Conservation (phyloP, 2,329 filamentous ascomycete genomes). For the Aquanectria penicillioides region DNA sequence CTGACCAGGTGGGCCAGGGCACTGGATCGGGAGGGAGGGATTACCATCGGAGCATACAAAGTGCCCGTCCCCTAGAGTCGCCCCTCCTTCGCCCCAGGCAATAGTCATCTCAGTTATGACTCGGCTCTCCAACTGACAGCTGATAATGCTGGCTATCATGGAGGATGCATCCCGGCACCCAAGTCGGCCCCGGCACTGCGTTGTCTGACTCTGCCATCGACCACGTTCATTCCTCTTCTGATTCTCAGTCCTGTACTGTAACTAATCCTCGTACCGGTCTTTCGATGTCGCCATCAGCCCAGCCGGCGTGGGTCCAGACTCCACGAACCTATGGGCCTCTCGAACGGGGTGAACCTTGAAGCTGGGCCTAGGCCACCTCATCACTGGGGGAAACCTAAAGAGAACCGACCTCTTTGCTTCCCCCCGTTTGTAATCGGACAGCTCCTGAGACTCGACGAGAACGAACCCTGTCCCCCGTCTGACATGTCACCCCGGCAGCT, state of each 20-base stretch:
- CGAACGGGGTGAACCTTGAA: constrained; percentile 30
- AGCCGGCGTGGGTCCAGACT: constrained; percentile 24
- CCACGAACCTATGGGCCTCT: constrained; percentile 22
- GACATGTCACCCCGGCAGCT: constrained; percentile 19
- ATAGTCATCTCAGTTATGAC: constrained; percentile 21
- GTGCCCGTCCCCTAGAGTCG: not conserved
- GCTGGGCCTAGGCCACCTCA: constrained; percentile 19
- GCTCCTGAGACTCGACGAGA: constrained; percentile 16
- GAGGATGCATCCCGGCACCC: constrained; percentile 17
- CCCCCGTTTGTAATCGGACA: constrained; percentile 22
- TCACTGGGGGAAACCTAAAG: constrained; percentile 20
- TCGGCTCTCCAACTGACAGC: constrained; percentile 20
- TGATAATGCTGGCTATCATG: constrained; percentile 17
- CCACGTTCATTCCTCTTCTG: not conserved
- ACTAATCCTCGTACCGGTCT: constrained; percentile 9
- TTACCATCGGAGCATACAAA: constrained; percentile 17
- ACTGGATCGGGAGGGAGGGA: constrained; percentile 22
- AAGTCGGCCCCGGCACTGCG: constrained; percentile 11
- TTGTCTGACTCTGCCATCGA: constrained; percentile 9
- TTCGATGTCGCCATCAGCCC: constrained; percentile 25
- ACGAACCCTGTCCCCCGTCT: constrained; percentile 19
- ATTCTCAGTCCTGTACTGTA: constrained; percentile 7
- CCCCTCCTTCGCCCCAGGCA: constrained; percentile 1
- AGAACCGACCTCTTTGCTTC: constrained; percentile 25
- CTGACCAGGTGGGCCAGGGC: constrained; percentile 8